Conservation (phyloP, 2,329 filamentous ascomycete species). For the Colletotrichum chlorophyti region DNA sequence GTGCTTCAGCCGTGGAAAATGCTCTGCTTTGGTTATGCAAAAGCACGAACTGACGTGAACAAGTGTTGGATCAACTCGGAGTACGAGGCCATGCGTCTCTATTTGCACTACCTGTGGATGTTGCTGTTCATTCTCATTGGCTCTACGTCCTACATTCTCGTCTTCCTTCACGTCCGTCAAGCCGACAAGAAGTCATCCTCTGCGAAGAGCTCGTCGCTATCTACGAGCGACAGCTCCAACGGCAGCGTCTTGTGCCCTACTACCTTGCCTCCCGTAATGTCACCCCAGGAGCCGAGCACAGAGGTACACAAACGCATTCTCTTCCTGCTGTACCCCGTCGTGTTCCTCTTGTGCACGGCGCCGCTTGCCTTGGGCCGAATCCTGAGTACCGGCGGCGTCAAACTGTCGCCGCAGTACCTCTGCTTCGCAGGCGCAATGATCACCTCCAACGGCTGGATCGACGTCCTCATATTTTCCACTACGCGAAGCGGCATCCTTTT, state of each 20-base stretch:
- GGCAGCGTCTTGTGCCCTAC: not conserved
- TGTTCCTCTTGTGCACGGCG: slow-evolving; percentile 67
- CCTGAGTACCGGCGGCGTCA: slow-evolving; percentile 57
- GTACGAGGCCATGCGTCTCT: slow-evolving; percentile 59
- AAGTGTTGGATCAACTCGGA: slow-evolving; percentile 67
- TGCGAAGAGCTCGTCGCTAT: not conserved
- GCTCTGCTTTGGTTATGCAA: not conserved
- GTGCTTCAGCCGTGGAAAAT: too few relatives aligned
- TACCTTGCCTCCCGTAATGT: not conserved
- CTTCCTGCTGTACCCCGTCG: slow-evolving; percentile 66
- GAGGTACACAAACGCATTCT: slow-evolving; percentile 9
- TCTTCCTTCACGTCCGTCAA: slow-evolving; percentile 42
- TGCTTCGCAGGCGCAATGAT: slow-evolving; percentile 59
- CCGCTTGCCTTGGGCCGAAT: slow-evolving; percentile 67
- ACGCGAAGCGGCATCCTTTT: slow-evolving; percentile 45
- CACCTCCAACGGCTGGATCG: slow-evolving; percentile 53
- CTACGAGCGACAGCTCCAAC: not conserved
- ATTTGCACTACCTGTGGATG: slow-evolving; percentile 69
- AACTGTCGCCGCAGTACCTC: slow-evolving; percentile 55
- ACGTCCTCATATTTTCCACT: slow-evolving; percentile 47
- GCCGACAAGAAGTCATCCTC: not conserved
- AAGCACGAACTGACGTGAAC: not conserved
- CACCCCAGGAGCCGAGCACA: not conserved
- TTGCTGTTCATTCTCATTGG: slow-evolving; percentile 48
- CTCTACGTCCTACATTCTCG: slow-evolving; percentile 42